These are phyloP conservation scores for Venturia aucupariae DNA, from an alignment of 2,329 filamentous ascomycete species.

Conservation along the genomic window DNA sequence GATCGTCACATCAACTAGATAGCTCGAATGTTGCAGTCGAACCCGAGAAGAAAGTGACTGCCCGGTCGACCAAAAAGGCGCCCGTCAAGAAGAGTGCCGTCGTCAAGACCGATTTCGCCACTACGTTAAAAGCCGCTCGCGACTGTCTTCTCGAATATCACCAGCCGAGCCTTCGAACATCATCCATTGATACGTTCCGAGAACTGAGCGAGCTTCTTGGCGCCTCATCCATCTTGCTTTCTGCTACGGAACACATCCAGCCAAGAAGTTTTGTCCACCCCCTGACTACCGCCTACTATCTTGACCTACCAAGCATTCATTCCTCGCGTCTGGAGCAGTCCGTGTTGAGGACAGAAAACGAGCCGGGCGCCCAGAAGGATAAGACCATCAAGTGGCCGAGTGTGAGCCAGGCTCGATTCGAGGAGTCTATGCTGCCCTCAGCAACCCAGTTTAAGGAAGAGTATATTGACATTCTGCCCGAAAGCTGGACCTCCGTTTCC, in stretches of 20 bases:
- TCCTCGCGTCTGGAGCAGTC: conserved; percentile 58
- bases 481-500: conserved; percentile 76
- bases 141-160: conserved; percentile 58
- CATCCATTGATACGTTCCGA: conserved; percentile 49
- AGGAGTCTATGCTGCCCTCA: conserved; percentile 17
- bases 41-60: neutral
- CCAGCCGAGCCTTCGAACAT: conserved; percentile 42
- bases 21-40: neutral
- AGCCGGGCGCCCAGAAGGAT: conserved; percentile 27
- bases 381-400: conserved; percentile 32
- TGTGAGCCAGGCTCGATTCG: conserved; percentile 17
- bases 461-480: conserved; percentile 78
- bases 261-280: conserved; percentile 28
- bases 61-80: neutral
- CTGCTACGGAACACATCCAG: conserved; percentile 26
- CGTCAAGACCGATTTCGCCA: conserved; percentile 40
- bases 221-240: conserved; percentile 30
- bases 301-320: conserved; percentile 62
- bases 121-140: conserved; percentile 55
- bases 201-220: conserved; percentile 28
- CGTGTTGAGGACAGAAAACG: conserved; percentile 41
- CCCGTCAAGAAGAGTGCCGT: neutral
- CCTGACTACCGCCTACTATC: conserved; percentile 30
- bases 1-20: conserved; percentile 24
- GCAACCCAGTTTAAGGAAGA: conserved; percentile 57